A percentile compares a stretch with the other conserved stretches of the same genome.
Evolutionary conservation across 2,329 filamentous ascomycete species (phyloP).

Genomic region (Plectosphaerella sp.): DNA sequence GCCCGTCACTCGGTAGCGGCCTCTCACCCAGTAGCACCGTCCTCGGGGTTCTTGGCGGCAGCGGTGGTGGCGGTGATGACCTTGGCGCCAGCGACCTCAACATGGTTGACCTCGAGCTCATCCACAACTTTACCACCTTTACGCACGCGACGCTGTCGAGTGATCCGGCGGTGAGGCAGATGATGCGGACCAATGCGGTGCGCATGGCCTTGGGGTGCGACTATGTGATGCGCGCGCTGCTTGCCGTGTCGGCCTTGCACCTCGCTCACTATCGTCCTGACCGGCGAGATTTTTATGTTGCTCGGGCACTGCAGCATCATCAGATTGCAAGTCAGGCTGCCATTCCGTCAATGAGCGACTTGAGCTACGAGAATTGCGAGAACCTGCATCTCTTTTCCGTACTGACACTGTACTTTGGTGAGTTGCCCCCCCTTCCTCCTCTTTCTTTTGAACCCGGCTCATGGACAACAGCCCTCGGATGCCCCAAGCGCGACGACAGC

Average conservation of each 20-base stretch:
- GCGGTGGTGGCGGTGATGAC: not conserved
- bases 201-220: conserved; percentile 39
- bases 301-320: conserved; percentile 10
- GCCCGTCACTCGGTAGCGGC: not conserved
- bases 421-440: not conserved
- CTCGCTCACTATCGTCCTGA: conserved; percentile 35
- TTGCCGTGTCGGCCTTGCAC: conserved; percentile 46
- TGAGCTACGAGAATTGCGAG: conserved; percentile 11
- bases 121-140: conserved; percentile 47
- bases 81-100: conserved; percentile 22
- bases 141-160: conserved; percentile 42
- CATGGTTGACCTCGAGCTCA: conserved; percentile 43
- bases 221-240: conserved; percentile 45
- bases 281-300: conserved; percentile 30
- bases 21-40: not conserved
- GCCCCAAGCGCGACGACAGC: conserved; percentile 20
- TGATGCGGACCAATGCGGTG: conserved; percentile 43
- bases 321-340: conserved; percentile 12
- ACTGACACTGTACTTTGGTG: conserved; percentile 27
- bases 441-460: not conserved
- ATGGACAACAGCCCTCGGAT: conserved; percentile 14
- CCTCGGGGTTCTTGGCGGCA: not conserved
- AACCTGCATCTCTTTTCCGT: conserved; percentile 22
- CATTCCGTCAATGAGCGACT: conserved; percentile 11
- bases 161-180: conserved; percentile 33